phyloP scores from a whole-genome alignment of 768 basidiomycete genomes.

The Podaxis rugospora region DNA sequence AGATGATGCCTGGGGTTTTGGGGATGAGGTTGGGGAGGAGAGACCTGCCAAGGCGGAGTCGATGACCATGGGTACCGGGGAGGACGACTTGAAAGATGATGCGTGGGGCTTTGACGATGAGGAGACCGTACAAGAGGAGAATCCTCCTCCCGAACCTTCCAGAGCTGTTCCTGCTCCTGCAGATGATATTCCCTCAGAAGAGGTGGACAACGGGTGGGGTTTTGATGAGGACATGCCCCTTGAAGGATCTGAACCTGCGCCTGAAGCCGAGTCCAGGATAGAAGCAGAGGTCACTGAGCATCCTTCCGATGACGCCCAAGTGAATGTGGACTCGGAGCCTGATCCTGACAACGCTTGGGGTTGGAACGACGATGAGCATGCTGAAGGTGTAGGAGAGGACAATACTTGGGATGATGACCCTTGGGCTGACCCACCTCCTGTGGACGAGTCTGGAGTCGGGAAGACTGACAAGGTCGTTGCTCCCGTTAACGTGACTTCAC shows the following conservation, averaged over 20 bases:
- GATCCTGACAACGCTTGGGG: conserved; percentile 70
- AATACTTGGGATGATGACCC: conserved; percentile 65
- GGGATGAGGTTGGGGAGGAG: conserved; percentile 13
- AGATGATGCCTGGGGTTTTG: conserved; percentile 31
- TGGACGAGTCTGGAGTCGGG: conserved; percentile 21
- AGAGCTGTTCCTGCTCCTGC: conserved; percentile 14
- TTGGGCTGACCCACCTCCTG: conserved; percentile 48
- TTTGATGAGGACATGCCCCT: conserved; percentile 37
- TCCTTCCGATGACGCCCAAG: conserved; percentile 8
- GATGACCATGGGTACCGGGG: neutral
- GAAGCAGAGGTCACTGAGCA: conserved; percentile 4
- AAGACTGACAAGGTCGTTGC: conserved; percentile 22
- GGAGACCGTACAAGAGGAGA: neutral
- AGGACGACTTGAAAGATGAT: conserved; percentile 28
- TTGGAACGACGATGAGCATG: conserved; percentile 58
- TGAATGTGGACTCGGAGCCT: conserved; percentile 25
- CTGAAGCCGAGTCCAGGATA: conserved; percentile 1
- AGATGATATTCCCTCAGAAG: conserved; percentile 22
- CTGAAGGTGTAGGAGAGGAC: conserved; percentile 26
- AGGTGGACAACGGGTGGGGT: conserved; percentile 44
- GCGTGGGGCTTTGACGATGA: conserved; percentile 53
- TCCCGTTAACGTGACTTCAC: conserved; percentile 22
- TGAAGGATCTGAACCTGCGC: conserved; percentile 12
- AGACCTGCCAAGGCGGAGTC: conserved; percentile 16
- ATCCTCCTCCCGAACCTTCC: neutral